These are phyloP conservation scores for Alternaria dauci DNA, from an alignment of 2,329 filamentous ascomycete genomes.

Conservation along the genomic window DNA sequence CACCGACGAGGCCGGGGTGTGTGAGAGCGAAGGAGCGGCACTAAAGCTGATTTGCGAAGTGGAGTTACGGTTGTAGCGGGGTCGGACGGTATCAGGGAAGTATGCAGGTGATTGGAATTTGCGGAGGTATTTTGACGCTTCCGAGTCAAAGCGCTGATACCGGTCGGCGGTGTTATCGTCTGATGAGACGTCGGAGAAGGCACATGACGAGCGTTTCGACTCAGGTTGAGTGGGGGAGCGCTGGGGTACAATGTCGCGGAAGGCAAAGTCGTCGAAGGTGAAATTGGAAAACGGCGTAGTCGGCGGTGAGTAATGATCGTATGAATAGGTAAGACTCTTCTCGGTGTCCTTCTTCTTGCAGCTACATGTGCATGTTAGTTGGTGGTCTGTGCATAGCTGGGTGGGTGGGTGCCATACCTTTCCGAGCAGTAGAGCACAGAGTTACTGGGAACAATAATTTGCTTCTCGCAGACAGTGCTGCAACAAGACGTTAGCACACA, in stretches of 20 bases:
- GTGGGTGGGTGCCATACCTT: constrained; percentile 57
- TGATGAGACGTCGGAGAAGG: constrained; percentile 55
- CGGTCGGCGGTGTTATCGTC: constrained; percentile 43
- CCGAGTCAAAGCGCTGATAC: constrained; percentile 43
- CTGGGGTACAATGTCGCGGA: constrained; percentile 57
- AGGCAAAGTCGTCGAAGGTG: constrained; percentile 50
- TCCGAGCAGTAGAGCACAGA: constrained; percentile 71
- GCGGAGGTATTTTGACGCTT: constrained; percentile 54
- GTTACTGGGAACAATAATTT: constrained; percentile 69
- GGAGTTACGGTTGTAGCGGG: constrained; percentile 48
- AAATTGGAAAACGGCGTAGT: constrained; percentile 49
- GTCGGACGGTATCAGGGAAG: constrained; percentile 38
- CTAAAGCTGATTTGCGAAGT: constrained; percentile 49
- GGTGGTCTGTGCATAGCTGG: constrained; percentile 1
- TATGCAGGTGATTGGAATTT: constrained; percentile 49
- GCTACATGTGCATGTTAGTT: constrained; percentile 41
- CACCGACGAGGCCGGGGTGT: constrained; percentile 57
- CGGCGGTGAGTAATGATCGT: constrained; percentile 48
- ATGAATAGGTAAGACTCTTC: constrained; percentile 43
- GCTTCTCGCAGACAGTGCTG: constrained; percentile 71
- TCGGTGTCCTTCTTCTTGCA: constrained; percentile 58
- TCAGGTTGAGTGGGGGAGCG: constrained; percentile 55
- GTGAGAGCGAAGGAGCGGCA: constrained; percentile 55
- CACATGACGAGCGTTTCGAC: constrained; percentile 51
- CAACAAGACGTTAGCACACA: constrained; percentile 15